Percentiles rank a stretch among this genome's conserved stretches.
Evolutionary conservation across 2,329 filamentous ascomycete species (phyloP).

Genomic region (Moelleriella libera): DNA sequence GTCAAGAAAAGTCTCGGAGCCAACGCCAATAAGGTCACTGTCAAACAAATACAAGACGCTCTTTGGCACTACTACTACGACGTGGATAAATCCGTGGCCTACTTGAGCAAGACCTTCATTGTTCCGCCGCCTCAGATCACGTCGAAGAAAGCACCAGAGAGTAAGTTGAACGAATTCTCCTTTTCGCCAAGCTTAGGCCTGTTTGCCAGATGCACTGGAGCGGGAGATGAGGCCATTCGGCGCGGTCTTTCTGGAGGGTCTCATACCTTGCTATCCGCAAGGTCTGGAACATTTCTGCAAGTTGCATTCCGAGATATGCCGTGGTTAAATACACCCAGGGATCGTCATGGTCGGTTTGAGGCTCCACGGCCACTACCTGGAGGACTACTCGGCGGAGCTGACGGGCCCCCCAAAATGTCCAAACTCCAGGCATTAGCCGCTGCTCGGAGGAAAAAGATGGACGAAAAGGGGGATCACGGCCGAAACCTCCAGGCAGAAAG

Average conservation of each 20-base stretch:
- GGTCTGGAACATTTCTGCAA: not conserved
- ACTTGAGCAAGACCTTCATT: conserved; percentile 55
- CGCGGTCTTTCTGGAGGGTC: conserved; percentile 2
- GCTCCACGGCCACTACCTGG: conserved; percentile 39
- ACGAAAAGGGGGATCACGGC: conserved; percentile 34
- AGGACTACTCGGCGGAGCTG: conserved; percentile 66
- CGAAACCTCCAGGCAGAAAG: conserved; percentile 12
- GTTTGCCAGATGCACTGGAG: conserved; percentile 16
- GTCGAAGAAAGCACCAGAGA: conserved; percentile 26
- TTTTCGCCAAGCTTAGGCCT: conserved; percentile 14
- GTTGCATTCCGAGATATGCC: conserved; percentile 68
- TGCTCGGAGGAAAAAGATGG: conserved; percentile 69
- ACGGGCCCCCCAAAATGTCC: conserved; percentile 56
- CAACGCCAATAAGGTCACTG: conserved; percentile 40
- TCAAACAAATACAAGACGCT: conserved; percentile 67
- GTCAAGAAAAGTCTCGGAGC: conserved; percentile 53
- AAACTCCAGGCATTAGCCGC: conserved; percentile 86
- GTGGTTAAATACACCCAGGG: conserved; percentile 61
- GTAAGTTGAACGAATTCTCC: conserved; percentile 22
- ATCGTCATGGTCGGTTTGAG: conserved; percentile 52
- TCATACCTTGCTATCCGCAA: not conserved
- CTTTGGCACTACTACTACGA: conserved; percentile 97
- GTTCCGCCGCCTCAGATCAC: conserved; percentile 17
- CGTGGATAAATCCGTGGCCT: conserved; percentile 69
- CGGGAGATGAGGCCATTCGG: conserved; percentile 13